Conservation (phyloP, 345 rosid species). For the Dovyalis caffra region DNA sequence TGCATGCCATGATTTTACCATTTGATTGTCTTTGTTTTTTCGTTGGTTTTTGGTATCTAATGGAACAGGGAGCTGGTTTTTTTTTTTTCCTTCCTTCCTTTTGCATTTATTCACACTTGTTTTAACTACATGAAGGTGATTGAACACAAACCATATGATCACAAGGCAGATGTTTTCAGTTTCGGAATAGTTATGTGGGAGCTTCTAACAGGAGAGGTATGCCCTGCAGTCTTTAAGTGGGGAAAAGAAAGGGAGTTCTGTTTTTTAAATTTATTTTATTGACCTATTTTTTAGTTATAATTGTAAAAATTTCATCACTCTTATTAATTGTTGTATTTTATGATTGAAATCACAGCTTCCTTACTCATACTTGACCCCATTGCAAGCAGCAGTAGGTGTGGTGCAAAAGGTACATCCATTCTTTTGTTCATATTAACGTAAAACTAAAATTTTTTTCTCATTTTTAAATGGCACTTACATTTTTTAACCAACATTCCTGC, state of each 20-base stretch:
- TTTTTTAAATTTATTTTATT: neutral
- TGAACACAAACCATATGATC: constrained; percentile 87
- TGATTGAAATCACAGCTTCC: constrained; percentile 57
- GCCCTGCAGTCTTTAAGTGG: constrained; percentile 7
- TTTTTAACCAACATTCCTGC: constrained; percentile 5
- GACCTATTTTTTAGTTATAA: neutral
- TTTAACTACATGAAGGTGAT: constrained; percentile 63
- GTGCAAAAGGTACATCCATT: constrained; percentile 67
- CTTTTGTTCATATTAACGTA: neutral
- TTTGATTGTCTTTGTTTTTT: neutral
- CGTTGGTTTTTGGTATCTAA: neutral
- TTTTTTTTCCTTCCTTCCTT: neutral
- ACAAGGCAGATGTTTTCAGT: constrained; percentile 91
- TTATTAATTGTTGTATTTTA: constrained; percentile 1
- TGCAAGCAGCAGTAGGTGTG: constrained; percentile 94
- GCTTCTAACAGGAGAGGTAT: constrained; percentile 88
- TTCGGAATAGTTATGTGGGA: constrained; percentile 90
- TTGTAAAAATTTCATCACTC: neutral
- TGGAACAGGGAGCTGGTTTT: too few species aligned
- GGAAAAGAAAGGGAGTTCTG: neutral
- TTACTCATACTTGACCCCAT: constrained; percentile 66
- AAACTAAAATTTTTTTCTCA: neutral
- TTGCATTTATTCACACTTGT: neutral
- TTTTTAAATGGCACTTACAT: neutral
- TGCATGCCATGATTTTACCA: neutral